Evolutionary conservation across 1,284 basidiomycete species (phyloP), one percentile per base, ranked within the genome.

Genomic region (Mycocalia duriaeana): DNA sequence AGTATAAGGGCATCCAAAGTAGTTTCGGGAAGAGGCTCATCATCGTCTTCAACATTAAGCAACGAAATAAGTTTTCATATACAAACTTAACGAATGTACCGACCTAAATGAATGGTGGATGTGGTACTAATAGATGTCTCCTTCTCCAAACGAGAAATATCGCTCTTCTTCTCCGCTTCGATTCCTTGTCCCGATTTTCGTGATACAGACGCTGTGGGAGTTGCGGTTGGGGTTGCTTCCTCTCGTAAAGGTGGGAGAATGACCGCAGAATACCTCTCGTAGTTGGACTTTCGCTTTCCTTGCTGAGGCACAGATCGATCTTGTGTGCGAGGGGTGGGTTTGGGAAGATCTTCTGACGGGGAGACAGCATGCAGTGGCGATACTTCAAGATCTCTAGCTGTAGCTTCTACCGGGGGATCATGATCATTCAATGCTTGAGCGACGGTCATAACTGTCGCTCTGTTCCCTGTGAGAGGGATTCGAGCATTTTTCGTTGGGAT

Each of bases 401-500:
- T 9, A 19, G 19, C 36, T 19, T 38, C 9, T 19, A n/a, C 13
- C 9, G 18, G 9, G 23, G 13, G 20, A 25, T 53, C 50, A 41
- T 61, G 67, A 45, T 78, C 72, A 23, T 63, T 70, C 51, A 88
- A 63, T 7, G 76, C 73, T 58, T 82, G 81, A 2, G 85, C 85
- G 3, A 89, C 77, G 44, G 89, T 85, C 86, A 89, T 89, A 19
- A 82, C 85, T 13, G 79, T 79, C 18, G 82, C 78, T 49, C 87
- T 69, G 44, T 76, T 81, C 3, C 84, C 82, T 1, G 84, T 79
- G 57, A 78, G 85, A 4, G 84, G 79, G 45, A 82, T 83, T 18
- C 83, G 77, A 26, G 65, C 51, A 57, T 76, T 76, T 43, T 31
- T 31, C 8, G 28, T 8, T 8, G 28, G 8, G n/a, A n/a, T 8